These are phyloP conservation scores for Aspergillus sp. DNA, from an alignment of 2,329 filamentous ascomycete genomes.

Conservation along the genomic window DNA sequence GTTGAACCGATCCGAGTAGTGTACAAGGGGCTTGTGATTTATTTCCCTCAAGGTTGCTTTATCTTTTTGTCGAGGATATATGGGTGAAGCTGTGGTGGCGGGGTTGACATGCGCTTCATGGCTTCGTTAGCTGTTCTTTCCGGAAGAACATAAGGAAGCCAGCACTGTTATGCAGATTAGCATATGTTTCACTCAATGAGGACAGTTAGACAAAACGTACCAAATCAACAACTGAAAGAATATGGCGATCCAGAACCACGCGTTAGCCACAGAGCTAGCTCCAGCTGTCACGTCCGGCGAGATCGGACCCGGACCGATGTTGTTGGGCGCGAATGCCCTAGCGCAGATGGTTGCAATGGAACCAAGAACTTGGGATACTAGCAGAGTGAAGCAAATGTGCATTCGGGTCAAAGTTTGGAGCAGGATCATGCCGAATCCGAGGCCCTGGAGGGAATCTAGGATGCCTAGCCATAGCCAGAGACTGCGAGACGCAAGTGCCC, in stretches of 20 bases:
- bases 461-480: slow-evolving; percentile 69
- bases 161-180: slow-evolving; percentile 25
- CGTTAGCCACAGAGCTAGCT: slow-evolving; percentile 46
- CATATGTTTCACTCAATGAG: background rate
- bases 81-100: background rate
- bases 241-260: slow-evolving; percentile 63
- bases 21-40: background rate
- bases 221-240: slow-evolving; percentile 58
- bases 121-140: slow-evolving; percentile 47
- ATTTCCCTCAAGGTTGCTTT: background rate
- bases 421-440: slow-evolving; percentile 68
- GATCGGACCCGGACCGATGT: slow-evolving; percentile 60
- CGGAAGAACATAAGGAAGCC: slow-evolving; percentile 47
- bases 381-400: slow-evolving; percentile 63
- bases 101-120: slow-evolving; percentile 22
- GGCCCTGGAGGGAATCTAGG: slow-evolving; percentile 63
- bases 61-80: background rate
- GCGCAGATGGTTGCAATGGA: slow-evolving; percentile 63
- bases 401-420: slow-evolving; percentile 64
- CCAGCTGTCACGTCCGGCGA: slow-evolving; percentile 62
- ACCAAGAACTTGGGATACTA: slow-evolving; percentile 62
- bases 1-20: background rate
- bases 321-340: slow-evolving; percentile 60
- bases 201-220: slow-evolving; percentile 37
- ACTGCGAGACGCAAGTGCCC: slow-evolving; percentile 57